Evolutionary conservation across 2,329 filamentous ascomycete genomes (phyloP).

Genomic region (Cladophialophora carrionii): DNA sequence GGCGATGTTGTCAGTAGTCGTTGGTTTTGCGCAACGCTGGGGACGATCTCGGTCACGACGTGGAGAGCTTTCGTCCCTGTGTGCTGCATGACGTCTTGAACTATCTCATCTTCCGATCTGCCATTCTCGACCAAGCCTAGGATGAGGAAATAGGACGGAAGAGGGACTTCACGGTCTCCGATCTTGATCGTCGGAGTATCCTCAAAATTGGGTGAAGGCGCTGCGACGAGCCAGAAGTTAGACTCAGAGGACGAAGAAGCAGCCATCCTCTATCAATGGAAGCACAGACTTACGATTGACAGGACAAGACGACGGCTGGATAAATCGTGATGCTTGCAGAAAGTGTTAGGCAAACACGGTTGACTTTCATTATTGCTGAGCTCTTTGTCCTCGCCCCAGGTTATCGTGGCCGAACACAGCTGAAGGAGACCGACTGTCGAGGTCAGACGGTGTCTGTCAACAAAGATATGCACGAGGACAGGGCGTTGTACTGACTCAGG

Average conservation of each 20-base stretch:
- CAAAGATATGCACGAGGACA: background rate
- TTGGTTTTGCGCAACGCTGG: slow-evolving; percentile 27
- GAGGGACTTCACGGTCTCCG: slow-evolving; percentile 24
- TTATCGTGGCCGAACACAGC: background rate
- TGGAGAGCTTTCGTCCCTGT: slow-evolving; percentile 20
- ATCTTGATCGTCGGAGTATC: slow-evolving; percentile 31
- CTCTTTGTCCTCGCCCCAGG: slow-evolving; percentile 5
- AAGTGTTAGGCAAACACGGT: background rate
- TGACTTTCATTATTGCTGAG: slow-evolving; percentile 8
- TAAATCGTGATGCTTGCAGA: background rate
- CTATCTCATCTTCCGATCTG: slow-evolving; percentile 17
- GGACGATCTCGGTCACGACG: slow-evolving; percentile 25
- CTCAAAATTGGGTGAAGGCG: slow-evolving; percentile 29
- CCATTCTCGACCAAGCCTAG: slow-evolving; percentile 21
- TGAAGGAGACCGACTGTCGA: background rate
- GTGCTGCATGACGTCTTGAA: slow-evolving; percentile 22
- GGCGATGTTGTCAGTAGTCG: slow-evolving; percentile 13
- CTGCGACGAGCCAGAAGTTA: slow-evolving; percentile 27
- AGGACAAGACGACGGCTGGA: slow-evolving; percentile 2
- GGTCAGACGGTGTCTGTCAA: background rate
- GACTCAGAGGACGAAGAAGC: slow-evolving; percentile 12
- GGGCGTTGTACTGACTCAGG: background rate
- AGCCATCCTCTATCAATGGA: background rate
- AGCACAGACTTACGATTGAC: slow-evolving; percentile 3
- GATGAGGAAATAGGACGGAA: slow-evolving; percentile 32